These are phyloP conservation scores for Penicillium alfredii DNA, from an alignment of 495 filamentous ascomycete genomes.

Conservation along the genomic window DNA sequence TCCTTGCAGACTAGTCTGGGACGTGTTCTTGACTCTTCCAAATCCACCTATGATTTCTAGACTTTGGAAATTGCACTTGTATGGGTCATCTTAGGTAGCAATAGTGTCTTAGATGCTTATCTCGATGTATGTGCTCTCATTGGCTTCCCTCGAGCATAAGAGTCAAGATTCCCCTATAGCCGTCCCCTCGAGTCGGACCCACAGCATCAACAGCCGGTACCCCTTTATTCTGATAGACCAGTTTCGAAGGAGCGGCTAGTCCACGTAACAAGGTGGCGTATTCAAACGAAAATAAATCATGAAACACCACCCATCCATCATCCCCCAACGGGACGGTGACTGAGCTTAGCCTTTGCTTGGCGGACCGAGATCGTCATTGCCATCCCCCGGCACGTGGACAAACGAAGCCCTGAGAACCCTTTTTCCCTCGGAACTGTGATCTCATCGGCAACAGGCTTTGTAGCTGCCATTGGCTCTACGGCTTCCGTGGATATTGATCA, in stretches of 20 bases:
- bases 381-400: conserved; percentile 1
- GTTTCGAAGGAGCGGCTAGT: too few species aligned
- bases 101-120: conserved; percentile 8
- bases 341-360: conserved; percentile 17
- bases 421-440: too few species aligned
- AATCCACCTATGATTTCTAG: conserved; percentile 15
- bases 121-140: conserved; percentile 8
- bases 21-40: conserved; percentile 15
- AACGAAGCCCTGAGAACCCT: not conserved
- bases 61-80: conserved; percentile 9
- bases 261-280: conserved; percentile 11
- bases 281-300: not conserved
- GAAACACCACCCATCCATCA: conserved; percentile 4
- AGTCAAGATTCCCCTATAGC: too few species aligned
- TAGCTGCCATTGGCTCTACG: conserved; percentile 5
- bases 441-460: conserved; percentile 8
- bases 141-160: conserved; percentile 12
- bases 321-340: conserved; percentile 1
- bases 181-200: too few species aligned
- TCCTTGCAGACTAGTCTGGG: conserved; percentile 8
- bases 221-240: too few species aligned
- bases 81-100: conserved; percentile 8
- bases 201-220: too few species aligned
- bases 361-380: not conserved
- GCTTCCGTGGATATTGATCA: conserved; percentile 10